phyloP scores from a whole-genome alignment of 2,329 filamentous ascomycete species.

The Teratosphaeria pseudoeucalypti region DNA sequence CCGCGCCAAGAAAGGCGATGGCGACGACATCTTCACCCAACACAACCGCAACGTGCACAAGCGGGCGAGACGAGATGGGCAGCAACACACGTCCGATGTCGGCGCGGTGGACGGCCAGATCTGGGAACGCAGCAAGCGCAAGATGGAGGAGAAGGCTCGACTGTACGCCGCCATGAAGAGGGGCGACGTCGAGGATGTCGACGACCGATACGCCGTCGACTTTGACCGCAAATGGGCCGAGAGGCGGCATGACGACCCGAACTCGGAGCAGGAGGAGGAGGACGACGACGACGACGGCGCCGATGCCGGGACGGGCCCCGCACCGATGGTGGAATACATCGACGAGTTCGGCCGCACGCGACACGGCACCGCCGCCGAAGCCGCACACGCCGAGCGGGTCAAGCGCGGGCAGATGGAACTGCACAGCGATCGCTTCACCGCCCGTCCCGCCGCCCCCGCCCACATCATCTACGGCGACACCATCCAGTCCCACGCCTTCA shows the following conservation, averaged over 20 bases:
- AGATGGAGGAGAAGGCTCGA: constrained; percentile 82
- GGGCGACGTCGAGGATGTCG: constrained; percentile 60
- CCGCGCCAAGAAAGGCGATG: constrained; percentile 40
- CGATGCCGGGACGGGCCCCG: constrained; percentile 33
- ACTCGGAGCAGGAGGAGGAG: constrained; percentile 26
- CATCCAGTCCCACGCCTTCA: constrained; percentile 75
- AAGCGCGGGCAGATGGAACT: constrained; percentile 49
- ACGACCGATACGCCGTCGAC: constrained; percentile 64
- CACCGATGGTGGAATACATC: constrained; percentile 69
- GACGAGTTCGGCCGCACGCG: constrained; percentile 89
- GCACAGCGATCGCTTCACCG: constrained; percentile 54
- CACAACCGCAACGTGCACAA: constrained; percentile 55
- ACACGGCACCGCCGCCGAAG: constrained; percentile 59
- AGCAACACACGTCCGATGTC: constrained; percentile 54
- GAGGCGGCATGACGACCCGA: constrained; percentile 31
- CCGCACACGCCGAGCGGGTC: constrained; percentile 50
- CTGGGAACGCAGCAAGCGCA: constrained; percentile 59
- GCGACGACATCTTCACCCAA: constrained; percentile 54
- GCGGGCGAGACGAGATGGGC: constrained; percentile 51
- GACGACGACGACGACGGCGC: constrained; percentile 25
- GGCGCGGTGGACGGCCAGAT: constrained; percentile 48
- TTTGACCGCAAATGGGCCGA: constrained; percentile 96
- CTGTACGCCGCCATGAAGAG: constrained; percentile 84
- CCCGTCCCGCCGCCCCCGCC: constrained; percentile 53
- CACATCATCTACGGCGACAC: constrained; percentile 76